Conservation (phyloP, 345 rosid genomes). For the Hypericum perforatum region DNA sequence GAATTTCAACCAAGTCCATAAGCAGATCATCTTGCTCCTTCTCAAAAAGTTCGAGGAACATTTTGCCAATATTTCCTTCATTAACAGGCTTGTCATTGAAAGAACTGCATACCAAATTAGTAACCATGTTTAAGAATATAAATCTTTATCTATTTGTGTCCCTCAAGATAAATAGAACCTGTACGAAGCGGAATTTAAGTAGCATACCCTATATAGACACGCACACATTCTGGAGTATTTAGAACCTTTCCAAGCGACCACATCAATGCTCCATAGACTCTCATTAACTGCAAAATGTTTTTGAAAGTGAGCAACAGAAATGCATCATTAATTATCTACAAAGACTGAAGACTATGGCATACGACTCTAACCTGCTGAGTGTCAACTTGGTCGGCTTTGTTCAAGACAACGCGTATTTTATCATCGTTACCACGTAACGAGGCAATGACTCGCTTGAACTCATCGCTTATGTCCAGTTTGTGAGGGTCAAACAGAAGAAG, state of each 20-base stretch:
- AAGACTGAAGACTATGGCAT: background rate
- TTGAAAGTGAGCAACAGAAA: background rate
- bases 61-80: background rate
- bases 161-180: too few species aligned
- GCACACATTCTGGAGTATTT: constrained; percentile 18
- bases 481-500: constrained; percentile 24
- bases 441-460: constrained; percentile 21
- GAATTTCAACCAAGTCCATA: constrained; percentile 20
- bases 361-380: constrained; percentile 15
- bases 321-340: background rate
- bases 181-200: background rate
- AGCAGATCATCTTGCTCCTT: constrained; percentile 22
- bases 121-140: too few species aligned
- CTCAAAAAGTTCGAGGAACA: constrained; percentile 11
- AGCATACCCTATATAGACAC: constrained; percentile 19
- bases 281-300: constrained; percentile 13
- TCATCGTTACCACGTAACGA: constrained; percentile 19
- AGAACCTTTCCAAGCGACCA: constrained; percentile 24
- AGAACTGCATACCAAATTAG: background rate
- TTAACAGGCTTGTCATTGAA: background rate
- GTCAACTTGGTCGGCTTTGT: constrained; percentile 19
- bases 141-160: too few species aligned
- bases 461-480: constrained; percentile 21
- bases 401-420: constrained; percentile 22
- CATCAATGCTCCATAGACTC: constrained; percentile 24